Percentiles rank a stretch among this genome's conserved stretches.
phyloP scores from a whole-genome alignment of 768 basidiomycete species.

The Collybia nuda region DNA sequence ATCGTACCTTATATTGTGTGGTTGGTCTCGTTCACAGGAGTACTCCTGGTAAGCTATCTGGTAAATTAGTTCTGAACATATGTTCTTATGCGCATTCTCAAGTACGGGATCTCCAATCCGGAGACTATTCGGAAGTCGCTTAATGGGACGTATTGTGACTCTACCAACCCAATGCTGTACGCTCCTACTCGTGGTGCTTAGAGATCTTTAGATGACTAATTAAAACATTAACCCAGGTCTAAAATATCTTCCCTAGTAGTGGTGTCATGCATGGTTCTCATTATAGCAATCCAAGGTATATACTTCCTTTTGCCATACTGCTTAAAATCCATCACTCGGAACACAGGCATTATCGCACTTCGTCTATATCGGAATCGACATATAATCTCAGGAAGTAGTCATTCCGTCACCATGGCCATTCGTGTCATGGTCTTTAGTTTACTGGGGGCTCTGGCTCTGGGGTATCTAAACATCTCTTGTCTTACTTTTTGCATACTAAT shows the following conservation, averaged over 20 bases:
- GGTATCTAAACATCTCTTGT: slow-evolving; percentile 13
- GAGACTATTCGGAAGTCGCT: slow-evolving; percentile 19
- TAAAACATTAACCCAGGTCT: slow-evolving; percentile 12
- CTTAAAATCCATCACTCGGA: background rate
- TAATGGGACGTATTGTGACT: slow-evolving; percentile 30
- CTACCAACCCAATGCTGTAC: slow-evolving; percentile 17
- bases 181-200: background rate
- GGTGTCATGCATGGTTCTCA: slow-evolving; percentile 16
- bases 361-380: slow-evolving; percentile 22
- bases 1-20: slow-evolving; percentile 24
- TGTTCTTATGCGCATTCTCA: background rate
- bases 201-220: background rate
- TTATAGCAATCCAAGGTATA: slow-evolving; percentile 21
- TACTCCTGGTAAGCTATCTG: slow-evolving; percentile 17
- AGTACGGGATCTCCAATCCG: slow-evolving; percentile 24
- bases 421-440: slow-evolving; percentile 29
- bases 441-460: slow-evolving; percentile 22
- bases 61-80: background rate
- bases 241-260: slow-evolving; percentile 25
- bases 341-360: slow-evolving; percentile 20
- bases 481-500: background rate
- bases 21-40: slow-evolving; percentile 20
- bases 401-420: slow-evolving; percentile 21
- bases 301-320: background rate
- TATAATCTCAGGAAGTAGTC: slow-evolving; percentile 8